Base-by-base conservation (phyloP, 352 stramenopile genomes). In the Phytophthora nicotianae region DNA sequence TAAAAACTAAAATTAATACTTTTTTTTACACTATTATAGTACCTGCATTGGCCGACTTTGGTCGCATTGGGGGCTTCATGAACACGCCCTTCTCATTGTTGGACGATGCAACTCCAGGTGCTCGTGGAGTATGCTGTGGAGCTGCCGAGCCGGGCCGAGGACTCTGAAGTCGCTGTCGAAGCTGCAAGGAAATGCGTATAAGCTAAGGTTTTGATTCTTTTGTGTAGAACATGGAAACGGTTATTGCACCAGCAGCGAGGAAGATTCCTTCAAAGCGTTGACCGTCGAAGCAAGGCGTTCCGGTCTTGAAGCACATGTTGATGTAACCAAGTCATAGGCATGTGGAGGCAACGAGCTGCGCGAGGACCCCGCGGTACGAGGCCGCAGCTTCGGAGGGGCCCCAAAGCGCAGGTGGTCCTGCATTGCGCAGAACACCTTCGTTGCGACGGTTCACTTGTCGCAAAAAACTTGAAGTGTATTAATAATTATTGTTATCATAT, bases 361-460 rank as follows among this genome's bases (percentile, higher is more conserved):
- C 5, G 54, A 74, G 1, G 58, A 48, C 7, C 74, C 75, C 0
- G 76, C 76, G 2, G 81, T 86, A 1, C 81, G 77, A 33, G 78
- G 76, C 26, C 78, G 74, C 38, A 88, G 53, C 41, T 79, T 87
- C 10, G 72, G 74, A 10, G 78, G 66, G 16, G 70, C 74, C 0
- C 81, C 81, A 48, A 89, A 85, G 26, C 64, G 74, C 56, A 77
- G 54, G 17, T 88, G 81, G 46, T 83, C 75, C 24, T 65, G 49
- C 69, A 83, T 83, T 3, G 19, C 38, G 6, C 35, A 8, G 4
- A 27, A 5, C 9, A 9, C 17, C 27, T 11, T 29, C 13, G 1
- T 50, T 14, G 13, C 23, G 43, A 61, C 53, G 8, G 53, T 49
- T 60, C 52, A 37, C 17, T 32, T 38, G 50, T 10, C 6, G 29